phyloP scores from a whole-genome alignment of 306 rosid species.

The Bauhinia variegata region DNA sequence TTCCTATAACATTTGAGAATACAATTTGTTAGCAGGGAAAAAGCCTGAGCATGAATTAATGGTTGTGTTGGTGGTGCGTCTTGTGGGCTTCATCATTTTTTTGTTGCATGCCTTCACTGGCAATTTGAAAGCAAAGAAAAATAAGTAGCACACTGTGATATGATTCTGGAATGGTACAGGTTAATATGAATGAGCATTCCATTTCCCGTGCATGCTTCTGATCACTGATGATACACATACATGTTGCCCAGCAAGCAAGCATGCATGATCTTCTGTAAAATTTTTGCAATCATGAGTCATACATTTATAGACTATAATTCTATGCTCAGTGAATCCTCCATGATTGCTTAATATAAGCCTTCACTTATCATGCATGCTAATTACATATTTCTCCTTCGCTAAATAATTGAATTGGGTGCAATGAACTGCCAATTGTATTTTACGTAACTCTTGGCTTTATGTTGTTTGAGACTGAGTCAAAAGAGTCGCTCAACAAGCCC shows the following conservation, averaged over 20 bases:
- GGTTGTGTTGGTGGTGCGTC: neutral
- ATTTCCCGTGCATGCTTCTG: conserved; percentile 35
- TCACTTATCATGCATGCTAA: conserved; percentile 15
- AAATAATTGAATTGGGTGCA: too few relatives aligned
- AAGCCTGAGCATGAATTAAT: neutral
- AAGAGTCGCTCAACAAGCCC: too few relatives aligned
- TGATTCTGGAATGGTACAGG: conserved; percentile 27
- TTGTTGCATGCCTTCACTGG: conserved; percentile 17
- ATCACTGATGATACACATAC: conserved; percentile 1
- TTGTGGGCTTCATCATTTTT: conserved; percentile 29
- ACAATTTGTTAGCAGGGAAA: neutral
- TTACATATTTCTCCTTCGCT: too few relatives aligned
- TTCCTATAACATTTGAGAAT: too few relatives aligned
- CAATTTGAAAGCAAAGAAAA: too few relatives aligned
- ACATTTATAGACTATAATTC: too few relatives aligned
- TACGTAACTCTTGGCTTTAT: too few relatives aligned
- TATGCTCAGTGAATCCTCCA: too few relatives aligned
- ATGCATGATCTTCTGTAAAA: too few relatives aligned
- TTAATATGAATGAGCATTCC: conserved; percentile 15
- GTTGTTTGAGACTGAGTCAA: too few relatives aligned
- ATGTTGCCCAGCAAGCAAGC: conserved; percentile 20
- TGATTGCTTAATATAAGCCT: conserved; percentile 26
- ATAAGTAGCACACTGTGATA: neutral
- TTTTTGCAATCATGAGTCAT: conserved; percentile 38
- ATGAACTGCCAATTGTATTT: too few relatives aligned